Base-by-base conservation (phyloP, 352 stramenopile species). In the Phytophthora sp. region DNA sequence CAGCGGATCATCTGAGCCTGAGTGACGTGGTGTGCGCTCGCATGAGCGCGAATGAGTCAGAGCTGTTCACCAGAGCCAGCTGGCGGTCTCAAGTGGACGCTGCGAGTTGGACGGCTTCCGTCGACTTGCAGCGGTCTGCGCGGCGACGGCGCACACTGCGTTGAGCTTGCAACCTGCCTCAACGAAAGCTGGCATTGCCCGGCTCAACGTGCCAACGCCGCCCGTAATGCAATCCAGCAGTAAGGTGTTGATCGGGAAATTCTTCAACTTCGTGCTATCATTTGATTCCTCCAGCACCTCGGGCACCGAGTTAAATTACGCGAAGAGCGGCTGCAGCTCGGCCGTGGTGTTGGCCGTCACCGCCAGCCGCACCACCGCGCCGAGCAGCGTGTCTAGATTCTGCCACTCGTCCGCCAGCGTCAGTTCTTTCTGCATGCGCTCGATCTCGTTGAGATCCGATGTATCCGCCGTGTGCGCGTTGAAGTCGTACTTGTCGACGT, bases 301-400 rank as follows among this genome's bases (percentile, higher is more conserved):
- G n/a, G n/a, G n/a, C n/a, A n/a, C n/a, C n/a, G 37, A 4, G 8
- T 18, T 46, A 52, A 56, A 21, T 63, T 56, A 70, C n/a, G 39
- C 49, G 4, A 71, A 54, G 23, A 71, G 55, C 50, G 41, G 55
- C 6, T 66, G 57, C 23, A 82, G 62, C 46, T 82, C 64, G 2
- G 68, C 69, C 12, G 71, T 67, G 2, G 32, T 51, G 24, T 76
- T 76, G 18, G 57, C 62, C 23, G 35, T 49, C 23, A 72, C 41
- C 7, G 52, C 51, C 4, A 72, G 53, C 10, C 67, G 54, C 46
- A 76, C 30, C 12, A 76, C 57, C 1, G 62, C 67, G 4, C 67
- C 67, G 15, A 76, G 57, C n/a, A 87, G 31, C 18, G 73, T 74
- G 28, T 74, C 55, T 23, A 72, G 32, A 39, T 2, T 55, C 18